Evolutionary conservation across 495 filamentous ascomycete species (phyloP), one percentile per base, ranked within the genome.

Genomic region (Penicillium coprophilum): DNA sequence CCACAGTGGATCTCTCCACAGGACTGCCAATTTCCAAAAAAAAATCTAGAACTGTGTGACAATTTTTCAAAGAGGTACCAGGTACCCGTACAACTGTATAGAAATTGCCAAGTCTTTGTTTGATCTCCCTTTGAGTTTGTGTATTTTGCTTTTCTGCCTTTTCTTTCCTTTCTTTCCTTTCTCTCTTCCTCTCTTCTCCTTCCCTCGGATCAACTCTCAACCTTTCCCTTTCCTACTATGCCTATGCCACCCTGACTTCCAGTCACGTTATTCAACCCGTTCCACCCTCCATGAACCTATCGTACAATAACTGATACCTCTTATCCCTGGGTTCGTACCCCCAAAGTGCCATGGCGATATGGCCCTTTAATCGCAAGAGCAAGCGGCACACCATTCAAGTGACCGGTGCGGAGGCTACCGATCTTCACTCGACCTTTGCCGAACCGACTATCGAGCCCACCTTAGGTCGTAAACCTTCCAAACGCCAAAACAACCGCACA

Each of bases 351-450:
- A 90, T 90, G 87, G 82, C 83, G 66, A 75, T 90, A 75, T 92
- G 88, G 88, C 88, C 85, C 32, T 92, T 90, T 70, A 80, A 87
- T 70, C 85, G 87, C 54, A 88, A 79, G 69, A 84, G 58, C 49
- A 81, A 79, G 69, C 74, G 69, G 62, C 76, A 76, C 58, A 78
- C 73, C 43, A 77, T 73, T 43, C 75, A 77, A 58, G 62, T 71
- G 64, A 76, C 73, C 56, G 63, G 67, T 23, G 69, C 65, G 48
- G 72, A 69, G 58, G 68, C 62, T 34, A 61, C 41, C 15, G 63
- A 69, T 27, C 58, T 66, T 27, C 68, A 58, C 48, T 43, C 66
- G 13, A 56, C 71, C 15, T 47, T 67, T 21, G 59, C 59, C 51
- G 71, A 70, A 13, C 49, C 65, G 32, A 43, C 31, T 30, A 49